Evolutionary conservation across 345 rosid species (phyloP), one percentile per base, ranked within the genome.

Genomic region (Erodium maritimum): DNA sequence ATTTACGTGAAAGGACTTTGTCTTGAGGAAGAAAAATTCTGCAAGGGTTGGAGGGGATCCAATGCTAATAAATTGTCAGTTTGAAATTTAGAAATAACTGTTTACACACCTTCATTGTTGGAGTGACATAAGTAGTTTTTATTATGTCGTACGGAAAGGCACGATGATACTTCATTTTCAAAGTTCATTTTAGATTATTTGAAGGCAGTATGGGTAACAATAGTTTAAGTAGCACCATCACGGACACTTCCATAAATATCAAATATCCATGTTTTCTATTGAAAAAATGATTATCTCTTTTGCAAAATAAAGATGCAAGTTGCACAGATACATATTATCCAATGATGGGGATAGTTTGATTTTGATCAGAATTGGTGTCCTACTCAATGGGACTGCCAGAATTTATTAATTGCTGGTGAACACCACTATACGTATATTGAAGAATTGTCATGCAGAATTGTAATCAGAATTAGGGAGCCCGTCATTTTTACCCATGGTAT

Each of bases 1-100:
- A 42, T 42, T 42, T 2, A 42, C 2, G 14, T 42, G 17, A 42
- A 42, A 42, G 2, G 48, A 42, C 37, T 29, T 29, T 12, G 48
- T 42, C 3, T 42, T 7, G 17, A 42, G 48, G 48, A 42, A 42
- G 48, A 42, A 16, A 12, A 42, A 14, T 42, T 42, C 71, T 25
- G 65, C 55, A 5, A 42, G 71, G 23, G 19, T 20, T 57, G 34
- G 34, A 8, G 34, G 34, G 34, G 34, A 8, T 29, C 8, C 34
- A 29, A 29, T 29, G 34, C 48, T 42, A 3, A 9, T 14, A 42
- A 42, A 42, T 16, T 42, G 48, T 10, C 17, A 12, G 48, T 42
- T 42, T 42, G 17, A 7, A 42, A 42, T 42, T 10, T 42, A 42
- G 14, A 42, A 42, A 42, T 42, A 42, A 37, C 14, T 25, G 33